Evolutionary conservation across 805 yeast genomes (phyloP).

Genomic region (Starmerella apicola): DNA sequence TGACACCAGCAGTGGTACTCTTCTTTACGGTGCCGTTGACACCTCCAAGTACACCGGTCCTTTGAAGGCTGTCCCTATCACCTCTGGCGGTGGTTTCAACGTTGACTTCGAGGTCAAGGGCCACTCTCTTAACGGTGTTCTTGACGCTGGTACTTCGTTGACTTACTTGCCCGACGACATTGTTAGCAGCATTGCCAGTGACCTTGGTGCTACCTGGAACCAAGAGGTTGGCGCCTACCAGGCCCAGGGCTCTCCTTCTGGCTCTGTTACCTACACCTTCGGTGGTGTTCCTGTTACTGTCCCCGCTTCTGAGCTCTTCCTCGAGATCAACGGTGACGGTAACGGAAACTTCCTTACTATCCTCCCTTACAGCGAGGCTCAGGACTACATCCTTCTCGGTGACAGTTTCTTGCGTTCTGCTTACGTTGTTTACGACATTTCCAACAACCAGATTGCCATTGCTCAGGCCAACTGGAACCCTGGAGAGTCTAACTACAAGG

Average conservation of each 20-base stretch:
- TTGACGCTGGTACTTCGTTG: slow-evolving; percentile 43
- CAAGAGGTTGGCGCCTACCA: slow-evolving; percentile 4
- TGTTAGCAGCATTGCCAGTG: slow-evolving; percentile 5
- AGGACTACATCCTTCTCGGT: slow-evolving; percentile 37
- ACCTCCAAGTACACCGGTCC: slow-evolving; percentile 45
- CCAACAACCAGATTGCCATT: slow-evolving; percentile 40
- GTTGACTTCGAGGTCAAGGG: slow-evolving; percentile 13
- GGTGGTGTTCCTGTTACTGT: slow-evolving; percentile 18
- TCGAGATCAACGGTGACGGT: slow-evolving; percentile 1
- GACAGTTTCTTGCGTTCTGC: slow-evolving; percentile 52
- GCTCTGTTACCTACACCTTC: slow-evolving; percentile 14
- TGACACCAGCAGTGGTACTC: slow-evolving; percentile 18
- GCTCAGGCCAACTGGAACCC: slow-evolving; percentile 35
- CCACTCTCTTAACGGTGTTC: slow-evolving; percentile 9
- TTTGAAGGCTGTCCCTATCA: slow-evolving; percentile 17
- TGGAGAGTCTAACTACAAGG: neutral
- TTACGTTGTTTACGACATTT: slow-evolving; percentile 55
- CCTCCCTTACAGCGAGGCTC: slow-evolving; percentile 13
- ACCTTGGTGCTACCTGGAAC: slow-evolving; percentile 7
- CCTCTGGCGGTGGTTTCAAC: neutral
- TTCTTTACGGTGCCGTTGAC: slow-evolving; percentile 56
- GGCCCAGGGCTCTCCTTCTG: neutral
- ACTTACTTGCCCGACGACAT: slow-evolving; percentile 31
- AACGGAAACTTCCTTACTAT: slow-evolving; percentile 6
- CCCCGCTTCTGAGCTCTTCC: slow-evolving; percentile 21